Base-by-base conservation (phyloP, 345 rosid genomes). In the Eucalyptus globulus region DNA sequence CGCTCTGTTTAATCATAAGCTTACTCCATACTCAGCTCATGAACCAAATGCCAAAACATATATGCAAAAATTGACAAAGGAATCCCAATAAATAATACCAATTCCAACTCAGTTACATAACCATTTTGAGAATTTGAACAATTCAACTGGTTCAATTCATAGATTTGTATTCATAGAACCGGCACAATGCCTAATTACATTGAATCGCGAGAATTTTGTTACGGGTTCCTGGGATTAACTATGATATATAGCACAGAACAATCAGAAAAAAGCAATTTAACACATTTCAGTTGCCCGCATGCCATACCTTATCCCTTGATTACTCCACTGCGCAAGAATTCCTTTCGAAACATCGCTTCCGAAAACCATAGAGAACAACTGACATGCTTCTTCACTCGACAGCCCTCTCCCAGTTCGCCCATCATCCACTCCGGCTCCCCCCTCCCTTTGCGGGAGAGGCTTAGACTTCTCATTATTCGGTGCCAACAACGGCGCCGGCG, bases 291-390 rank as follows among this genome's bases (percentile, higher is more conserved):
- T 76, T 44, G 47, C 85, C 85, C 12, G 29, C 85, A 40, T 40
- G 15, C 85, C 85, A 76, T 94, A 98, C 99, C 99, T 96, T 87
- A 98, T 97, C 49, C 99, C 99, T 93, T 97, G 99, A 91, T 97
- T 97, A 93, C 95, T 95, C 99, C 99, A 97, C 93, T 96, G 99
- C 19, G 96, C 95, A 56, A 97, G 97, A 85, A 97, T 91, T 89
- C 92, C 95, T 91, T 92, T 98, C 0, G 99, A 95, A 67, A 97
- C 97, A 11, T 90, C 92, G 86, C 89, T 86, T 17, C 99, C 99
- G 89, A 98, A 98, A 90, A 96, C 92, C 95, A 98, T 94, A 8
- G 92, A 87, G 88, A 98, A 98, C 92, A 98, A 88, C 93, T 95
- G 93, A 87, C 89, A 83, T 17, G 97, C 97, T 88, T 96, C 96